A percentile compares a stretch with the other conserved stretches of the same genome.
phyloP scores from a whole-genome alignment of 116 monocot species.

The Cymodocea nodosa region DNA sequence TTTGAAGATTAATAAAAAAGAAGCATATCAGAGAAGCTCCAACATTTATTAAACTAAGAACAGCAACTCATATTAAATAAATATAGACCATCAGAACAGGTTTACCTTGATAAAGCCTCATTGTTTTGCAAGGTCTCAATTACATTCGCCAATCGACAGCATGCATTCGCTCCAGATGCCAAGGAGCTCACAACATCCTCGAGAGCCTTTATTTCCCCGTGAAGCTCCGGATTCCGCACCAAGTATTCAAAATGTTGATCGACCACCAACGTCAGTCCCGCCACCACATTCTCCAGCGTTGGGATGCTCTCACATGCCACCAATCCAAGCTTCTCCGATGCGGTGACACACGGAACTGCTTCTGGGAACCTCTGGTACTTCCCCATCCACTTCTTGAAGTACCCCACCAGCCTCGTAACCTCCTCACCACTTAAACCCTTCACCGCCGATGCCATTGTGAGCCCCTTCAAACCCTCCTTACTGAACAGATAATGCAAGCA shows the following conservation, averaged over 20 bases:
- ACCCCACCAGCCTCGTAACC: conserved; percentile 42
- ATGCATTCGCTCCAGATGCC: conserved; percentile 38
- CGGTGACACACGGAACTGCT: conserved; percentile 16
- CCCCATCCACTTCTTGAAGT: conserved; percentile 75
- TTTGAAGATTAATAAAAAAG: no score
- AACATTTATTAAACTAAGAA: no score
- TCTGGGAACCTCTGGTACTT: conserved; percentile 77
- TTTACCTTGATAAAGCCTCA: background rate
- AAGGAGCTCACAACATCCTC: conserved; percentile 25
- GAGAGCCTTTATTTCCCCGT: conserved; percentile 36
- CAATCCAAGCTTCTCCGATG: conserved; percentile 22
- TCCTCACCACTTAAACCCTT: conserved; percentile 44
- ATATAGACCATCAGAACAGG: no score
- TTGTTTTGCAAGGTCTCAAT: conserved; percentile 23
- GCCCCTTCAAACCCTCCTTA: conserved; percentile 24
- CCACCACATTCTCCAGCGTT: conserved; percentile 34
- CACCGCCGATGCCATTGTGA: conserved; percentile 52
- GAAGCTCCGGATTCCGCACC: conserved; percentile 55
- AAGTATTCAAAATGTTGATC: conserved; percentile 73
- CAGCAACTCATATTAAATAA: no score
- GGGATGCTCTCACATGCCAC: conserved; percentile 41
- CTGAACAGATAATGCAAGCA: conserved; percentile 83
- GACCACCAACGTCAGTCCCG: conserved; percentile 47
- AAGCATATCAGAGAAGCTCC: no score
- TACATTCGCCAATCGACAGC: conserved; percentile 27